phyloP scores from a whole-genome alignment of 1,139 yeast genomes.

The Eremothecium sinecaudum region DNA sequence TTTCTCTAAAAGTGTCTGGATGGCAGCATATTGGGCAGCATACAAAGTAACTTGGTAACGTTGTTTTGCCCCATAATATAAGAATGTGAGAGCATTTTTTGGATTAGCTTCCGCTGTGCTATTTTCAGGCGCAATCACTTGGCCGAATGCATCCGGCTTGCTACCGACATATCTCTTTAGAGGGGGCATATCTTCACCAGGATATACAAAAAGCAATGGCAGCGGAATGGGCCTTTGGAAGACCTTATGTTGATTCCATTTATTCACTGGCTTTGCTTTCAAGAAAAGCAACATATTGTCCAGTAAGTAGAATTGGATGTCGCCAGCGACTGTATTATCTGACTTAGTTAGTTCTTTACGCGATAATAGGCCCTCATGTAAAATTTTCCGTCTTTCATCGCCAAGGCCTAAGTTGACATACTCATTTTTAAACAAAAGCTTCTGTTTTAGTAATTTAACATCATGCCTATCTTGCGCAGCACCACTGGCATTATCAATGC shows the following conservation, averaged over 20 bases:
- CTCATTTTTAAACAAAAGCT: constrained; percentile 68
- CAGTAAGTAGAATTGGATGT: constrained; percentile 66
- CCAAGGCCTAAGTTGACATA: constrained; percentile 78
- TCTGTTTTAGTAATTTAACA: constrained; percentile 75
- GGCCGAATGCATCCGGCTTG: constrained; percentile 35
- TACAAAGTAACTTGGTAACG: constrained; percentile 62
- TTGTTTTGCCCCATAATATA: constrained; percentile 46
- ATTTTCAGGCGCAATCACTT: constrained; percentile 29
- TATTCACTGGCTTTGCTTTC: constrained; percentile 77
- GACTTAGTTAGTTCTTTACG: constrained; percentile 28
- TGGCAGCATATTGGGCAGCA: constrained; percentile 58
- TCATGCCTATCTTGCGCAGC: constrained; percentile 90
- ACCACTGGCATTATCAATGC: constrained; percentile 87
- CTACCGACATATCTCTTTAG: constrained; percentile 38
- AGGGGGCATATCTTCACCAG: constrained; percentile 70
- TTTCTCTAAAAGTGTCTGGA: constrained; percentile 73
- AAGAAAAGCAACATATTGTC: constrained; percentile 85
- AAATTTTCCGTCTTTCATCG: constrained; percentile 67
- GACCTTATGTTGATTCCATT: constrained; percentile 85
- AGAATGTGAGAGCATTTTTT: constrained; percentile 37
- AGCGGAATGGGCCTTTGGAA: constrained; percentile 89
- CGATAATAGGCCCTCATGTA: constrained; percentile 31
- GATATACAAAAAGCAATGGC: constrained; percentile 66
- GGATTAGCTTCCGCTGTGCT: constrained; percentile 16
- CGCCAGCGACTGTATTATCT: constrained; percentile 37